Evolutionary conservation across 192 early-diverging fungal species (phyloP), one percentile per base, ranked within the genome.

Genomic region (Mortierella alpina): DNA sequence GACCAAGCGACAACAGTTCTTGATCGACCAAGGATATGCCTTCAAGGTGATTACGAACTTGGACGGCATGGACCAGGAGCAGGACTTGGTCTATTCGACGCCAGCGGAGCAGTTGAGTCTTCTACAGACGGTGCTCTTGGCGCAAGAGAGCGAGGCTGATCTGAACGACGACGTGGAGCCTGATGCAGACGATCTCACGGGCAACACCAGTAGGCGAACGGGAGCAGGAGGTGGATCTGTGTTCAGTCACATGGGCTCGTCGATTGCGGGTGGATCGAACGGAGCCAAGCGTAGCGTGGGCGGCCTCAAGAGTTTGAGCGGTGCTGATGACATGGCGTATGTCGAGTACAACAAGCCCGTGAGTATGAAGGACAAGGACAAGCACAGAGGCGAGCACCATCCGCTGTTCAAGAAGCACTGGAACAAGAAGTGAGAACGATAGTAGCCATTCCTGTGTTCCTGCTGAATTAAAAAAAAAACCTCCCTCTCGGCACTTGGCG

Each of bases 21-120:
- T 99, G 72, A 96, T 99, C 57, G 97, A 99, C 84, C 98, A 99
- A 80, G 98, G 98, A 0, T 99, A 99, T 84, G 92, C 96, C n/a
- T 99, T 98, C 88, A 98, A 98, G 85, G 94, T 98, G 44, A 99
- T 99, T 69, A 98, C 97, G 45, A 89, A 94, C 31, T 87, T 99
- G 49, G 96, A 97, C 68, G 97, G 97, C 10, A 95, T 97, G 86
- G 95, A 96, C 12, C 89, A 84, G 23, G 90, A 92, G 51, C 86
- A 90, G 1, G 89, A 91, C 23, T 82, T 98, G 15, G 94, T 94
- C 0, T 98, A 95, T 61, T 82, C 87, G 62, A 91, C 90, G 4
- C 83, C 87, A 15, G 76, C 88, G 18, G 89, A 92, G 54, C 96
- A 99, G 66, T 85, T 96, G 82, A 89, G 90, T 80, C 89, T 99